phyloP scores from a whole-genome alignment of 2,329 filamentous ascomycete species.

The Diaporthe longicolla region DNA sequence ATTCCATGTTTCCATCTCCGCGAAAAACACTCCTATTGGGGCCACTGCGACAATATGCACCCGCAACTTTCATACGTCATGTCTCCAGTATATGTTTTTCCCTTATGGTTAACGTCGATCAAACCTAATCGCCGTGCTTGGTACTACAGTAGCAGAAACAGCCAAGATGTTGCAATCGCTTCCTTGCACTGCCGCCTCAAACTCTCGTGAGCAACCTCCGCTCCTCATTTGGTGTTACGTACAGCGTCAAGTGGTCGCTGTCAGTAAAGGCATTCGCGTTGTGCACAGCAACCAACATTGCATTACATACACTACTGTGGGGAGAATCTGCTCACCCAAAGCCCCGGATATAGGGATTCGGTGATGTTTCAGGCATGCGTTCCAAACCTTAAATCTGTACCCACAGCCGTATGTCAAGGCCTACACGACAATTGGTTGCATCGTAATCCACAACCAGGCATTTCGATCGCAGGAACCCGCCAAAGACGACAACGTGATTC shows the following conservation, averaged over 20 bases:
- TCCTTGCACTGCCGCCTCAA: background rate
- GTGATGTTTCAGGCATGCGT: background rate
- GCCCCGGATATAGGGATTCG: background rate
- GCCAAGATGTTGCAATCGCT: slow-evolving; percentile 25
- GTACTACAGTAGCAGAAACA: slow-evolving; percentile 7
- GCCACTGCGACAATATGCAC: slow-evolving; percentile 9
- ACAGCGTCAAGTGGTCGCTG: background rate
- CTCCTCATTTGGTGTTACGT: background rate
- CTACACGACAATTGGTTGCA: background rate
- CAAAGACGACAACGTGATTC: background rate
- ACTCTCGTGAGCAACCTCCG: background rate
- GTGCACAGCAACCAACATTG: background rate
- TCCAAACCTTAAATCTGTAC: background rate
- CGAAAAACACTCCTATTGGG: background rate
- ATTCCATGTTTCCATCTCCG: slow-evolving; percentile 12
- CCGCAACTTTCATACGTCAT: slow-evolving; percentile 19
- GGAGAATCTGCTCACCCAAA: background rate
- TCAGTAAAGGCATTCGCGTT: background rate
- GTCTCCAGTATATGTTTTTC: slow-evolving; percentile 26
- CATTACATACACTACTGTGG: background rate
- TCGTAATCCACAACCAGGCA: background rate
- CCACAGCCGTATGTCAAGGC: background rate
- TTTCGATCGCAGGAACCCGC: background rate
- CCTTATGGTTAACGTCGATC: slow-evolving; percentile 20
- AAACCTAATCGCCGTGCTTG: slow-evolving; percentile 33